Evolutionary conservation across 305 asterid genomes (phyloP), one percentile per base, ranked within the genome.

Genomic region (Fraxinus sp.): DNA sequence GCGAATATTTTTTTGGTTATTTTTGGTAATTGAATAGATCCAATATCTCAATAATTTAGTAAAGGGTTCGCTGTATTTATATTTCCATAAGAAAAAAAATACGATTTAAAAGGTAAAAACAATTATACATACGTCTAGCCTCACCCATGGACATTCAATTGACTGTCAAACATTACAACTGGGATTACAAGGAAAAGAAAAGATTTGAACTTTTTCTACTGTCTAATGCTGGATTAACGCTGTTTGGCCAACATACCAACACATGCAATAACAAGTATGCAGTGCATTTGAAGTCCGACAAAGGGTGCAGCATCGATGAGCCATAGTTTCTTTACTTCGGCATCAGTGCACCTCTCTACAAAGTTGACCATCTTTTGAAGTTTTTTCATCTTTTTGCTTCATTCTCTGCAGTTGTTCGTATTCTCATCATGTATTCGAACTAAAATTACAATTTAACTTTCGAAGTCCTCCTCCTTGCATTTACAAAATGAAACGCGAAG

Each of bases 371-470:
- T 18, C 68, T 62, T 2, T 62, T 62, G 62, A 26, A 64, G 35
- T 10, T 26, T 66, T 66, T 22, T 66, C 73, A 57, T 57, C 11
- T 57, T 57, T 57, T 16, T 52, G 24, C 64, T 52, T n/a, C 64
- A 52, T 52, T 52, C 64, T 16, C 64, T 52, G 64, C 64, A n/a
- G 64, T n/a, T 52, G 22, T 16, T 52, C 22, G 2, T 52, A 52
- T 16, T 24, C 64, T n/a, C 64, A 16, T 16, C 64, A 52, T 0
- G 64, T 16, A 26, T 66, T 66, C 20, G 18, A 66, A 66, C 74
- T 13, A 71, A 32, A 52, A 57, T 87, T 87, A 95, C 81, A 93
- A 9, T 88, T 95, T 94, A 80, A 92, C 82, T 88, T 95, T 95
- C 0, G 86, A 92, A 57, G 86, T 89, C 86, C 93, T 91, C 82